Base-by-base conservation (phyloP, 768 basidiomycete species). In the Suillus subalutaceus region DNA sequence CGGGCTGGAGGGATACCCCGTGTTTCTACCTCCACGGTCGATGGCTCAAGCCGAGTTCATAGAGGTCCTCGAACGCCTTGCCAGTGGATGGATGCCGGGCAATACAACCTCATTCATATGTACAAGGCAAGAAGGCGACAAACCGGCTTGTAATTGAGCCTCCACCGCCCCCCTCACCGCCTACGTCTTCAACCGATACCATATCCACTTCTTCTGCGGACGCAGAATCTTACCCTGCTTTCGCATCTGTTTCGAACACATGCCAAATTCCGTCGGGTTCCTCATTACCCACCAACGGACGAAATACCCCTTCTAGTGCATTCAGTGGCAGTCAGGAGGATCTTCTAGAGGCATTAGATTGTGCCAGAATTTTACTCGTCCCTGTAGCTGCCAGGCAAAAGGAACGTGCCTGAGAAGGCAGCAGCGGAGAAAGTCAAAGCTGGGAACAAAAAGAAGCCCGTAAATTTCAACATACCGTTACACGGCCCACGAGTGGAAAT, bases 41-140 rank as follows among this genome's bases (percentile, higher is more conserved):
- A 93, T 95, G 90, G 88, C 90, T 0, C 94, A 96, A 72, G 93
- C 93, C 12, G 93, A 96, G 78, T 95, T 94, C 70, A 80, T 93
- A 65, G 94, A 96, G 76, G 83, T 93, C 9, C 81, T 95, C 65
- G 93, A 95, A 71, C 86, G 94, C 12, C 86, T 96, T 52, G 89
- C 91, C 0, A 78, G 83, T 10, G 90, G 92, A 0, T 96, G 94
- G 94, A 83, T 77, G 65, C 80, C 80, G 26, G 93, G 92, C 8
- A n/a, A 75, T 84, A 15, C 84, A 86, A 66, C 84, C 88, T 1
- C 87, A 90, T 77, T 86, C 87, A 53, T 41, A 75, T 75, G 63
- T 75, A 77, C 72, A 63, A 20, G 48, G 69, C 3, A 71, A 75
- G 35, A 71, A 78, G 63, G 79, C 79, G 18, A 83, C 81, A 59